These are phyloP conservation scores for Colletotrichum aenigma DNA, from an alignment of 2,329 filamentous ascomycete genomes.

Conservation along the genomic window DNA sequence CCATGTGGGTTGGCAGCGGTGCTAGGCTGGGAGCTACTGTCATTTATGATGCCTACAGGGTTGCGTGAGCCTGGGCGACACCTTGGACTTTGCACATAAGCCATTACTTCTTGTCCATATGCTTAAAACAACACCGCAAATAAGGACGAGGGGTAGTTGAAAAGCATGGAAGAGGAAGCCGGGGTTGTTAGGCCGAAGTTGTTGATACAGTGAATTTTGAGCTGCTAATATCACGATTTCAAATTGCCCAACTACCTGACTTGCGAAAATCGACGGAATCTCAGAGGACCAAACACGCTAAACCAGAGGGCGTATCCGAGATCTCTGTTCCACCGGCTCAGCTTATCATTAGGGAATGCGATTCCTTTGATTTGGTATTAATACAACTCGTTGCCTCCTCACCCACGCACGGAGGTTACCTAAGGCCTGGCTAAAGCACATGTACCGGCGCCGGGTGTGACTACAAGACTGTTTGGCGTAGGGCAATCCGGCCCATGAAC, in stretches of 20 bases:
- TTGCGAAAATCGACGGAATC: accelerated
- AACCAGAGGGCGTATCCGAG: accelerated
- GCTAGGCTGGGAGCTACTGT: constrained; percentile 35
- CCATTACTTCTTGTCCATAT: neutral
- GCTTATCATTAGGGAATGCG: neutral
- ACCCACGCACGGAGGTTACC: neutral
- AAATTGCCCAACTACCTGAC: neutral
- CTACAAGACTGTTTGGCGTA: neutral
- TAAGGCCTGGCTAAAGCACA: neutral
- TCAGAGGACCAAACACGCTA: neutral
- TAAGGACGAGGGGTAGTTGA: neutral
- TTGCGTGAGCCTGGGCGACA: neutral
- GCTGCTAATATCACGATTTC: neutral
- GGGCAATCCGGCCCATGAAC: neutral
- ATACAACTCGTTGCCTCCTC: neutral
- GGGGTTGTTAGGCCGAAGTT: neutral
- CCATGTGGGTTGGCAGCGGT: constrained; percentile 54
- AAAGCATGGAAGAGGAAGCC: accelerated
- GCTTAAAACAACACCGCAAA: neutral
- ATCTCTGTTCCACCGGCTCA: neutral
- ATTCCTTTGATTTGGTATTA: neutral
- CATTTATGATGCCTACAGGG: constrained; percentile 18
- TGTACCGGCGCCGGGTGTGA: neutral
- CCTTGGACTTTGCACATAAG: neutral
- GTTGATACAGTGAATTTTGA: neutral